A percentile compares a stretch with the other conserved stretches of the same genome.
Evolutionary conservation across 169 alveolate species (phyloP).

Genomic region (Eimeria necatrix): DNA sequence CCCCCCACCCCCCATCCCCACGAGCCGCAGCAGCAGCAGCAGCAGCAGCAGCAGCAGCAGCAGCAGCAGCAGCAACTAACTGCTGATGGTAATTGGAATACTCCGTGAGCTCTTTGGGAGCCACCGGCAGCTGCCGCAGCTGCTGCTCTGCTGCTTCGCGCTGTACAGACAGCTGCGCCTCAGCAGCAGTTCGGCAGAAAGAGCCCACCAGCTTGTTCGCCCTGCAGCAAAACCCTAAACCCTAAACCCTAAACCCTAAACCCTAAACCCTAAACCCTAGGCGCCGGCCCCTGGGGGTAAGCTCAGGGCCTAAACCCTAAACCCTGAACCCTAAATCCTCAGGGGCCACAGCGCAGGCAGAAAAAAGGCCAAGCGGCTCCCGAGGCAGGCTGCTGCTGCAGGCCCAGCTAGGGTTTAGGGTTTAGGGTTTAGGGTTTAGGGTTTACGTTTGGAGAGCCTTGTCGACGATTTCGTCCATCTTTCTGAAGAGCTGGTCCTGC

Average conservation of each 20-base stretch:
- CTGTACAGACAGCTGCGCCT: neutral
- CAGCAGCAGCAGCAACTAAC: slow-evolving; percentile 43
- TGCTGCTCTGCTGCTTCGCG: slow-evolving; percentile 57
- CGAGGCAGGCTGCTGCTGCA: slow-evolving; percentile 11
- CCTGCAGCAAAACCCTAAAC: slow-evolving; percentile 6
- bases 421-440: neutral
- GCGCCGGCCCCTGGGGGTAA: neutral
- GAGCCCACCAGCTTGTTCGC: slow-evolving; percentile 3
- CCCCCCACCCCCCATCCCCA: neutral
- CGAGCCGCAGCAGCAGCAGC: neutral
- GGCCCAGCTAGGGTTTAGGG: too few relatives aligned
- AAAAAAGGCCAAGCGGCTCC: too few relatives aligned
- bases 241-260: slow-evolving; percentile 15
- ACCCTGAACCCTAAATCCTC: neutral
- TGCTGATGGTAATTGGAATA: slow-evolving; percentile 68
- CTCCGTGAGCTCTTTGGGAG: slow-evolving; percentile 72
- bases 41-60: slow-evolving; percentile 63
- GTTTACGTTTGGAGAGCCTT: slow-evolving; percentile 20
- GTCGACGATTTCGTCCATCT: neutral
- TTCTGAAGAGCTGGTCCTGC: slow-evolving; percentile 24
- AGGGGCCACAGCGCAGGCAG: neutral
- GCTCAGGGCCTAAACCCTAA: slow-evolving; percentile 20
- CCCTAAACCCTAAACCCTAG: neutral
- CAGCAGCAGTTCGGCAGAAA: neutral
- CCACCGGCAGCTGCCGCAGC: slow-evolving; percentile 57